Evolutionary conservation across 352 stramenopile genomes (phyloP), one percentile per base, ranked within the genome.

Genomic region (Globisporangium spinosum): DNA sequence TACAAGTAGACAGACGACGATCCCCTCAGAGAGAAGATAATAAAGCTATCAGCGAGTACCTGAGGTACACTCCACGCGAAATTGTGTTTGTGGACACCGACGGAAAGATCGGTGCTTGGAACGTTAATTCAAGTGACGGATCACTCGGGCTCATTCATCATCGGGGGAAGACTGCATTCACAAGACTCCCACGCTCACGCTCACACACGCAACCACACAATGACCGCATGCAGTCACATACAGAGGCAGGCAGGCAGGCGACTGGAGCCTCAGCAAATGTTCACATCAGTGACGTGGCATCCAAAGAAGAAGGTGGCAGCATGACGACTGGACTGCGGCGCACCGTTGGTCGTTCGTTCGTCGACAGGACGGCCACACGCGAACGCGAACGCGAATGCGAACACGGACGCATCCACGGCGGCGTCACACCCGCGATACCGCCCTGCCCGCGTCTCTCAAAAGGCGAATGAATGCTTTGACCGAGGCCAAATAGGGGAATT

Each of bases 1-100:
- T 1, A 40, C 2, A 66, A 59, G 45, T 1, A 62, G 20, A 56
- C 22, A 49, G 5, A 47, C 1, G 43, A 8, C 15, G 35, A 64
- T 88, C 82, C 78, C 82, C 68, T 92, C 84, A 77, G 84, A 75
- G 83, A 92, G 84, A 92, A 92, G 84, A 92, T 92, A 63, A 43
- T 43, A 49, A 59, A 65, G 69, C 76, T 81, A 77, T 92, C 84
- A 92, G 77, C 77, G 74, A 76, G 74, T 58, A 72, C 82, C 84
- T 92, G 74, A 90, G 84, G 82, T 71, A 69, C 77, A 74, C 82
- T 92, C 83, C 77, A 84, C 27, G 29, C 75, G 59, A 63, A 77
- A 25, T 68, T 32, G 22, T 62, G 54, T 27, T 61, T 65, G 58
- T 61, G 59, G 62, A 80, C 71, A 80, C 74, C 64, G 70, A 43